Evolutionary conservation across 257 asterid species (phyloP).

Genomic region (Plectranthus barbatus): DNA sequence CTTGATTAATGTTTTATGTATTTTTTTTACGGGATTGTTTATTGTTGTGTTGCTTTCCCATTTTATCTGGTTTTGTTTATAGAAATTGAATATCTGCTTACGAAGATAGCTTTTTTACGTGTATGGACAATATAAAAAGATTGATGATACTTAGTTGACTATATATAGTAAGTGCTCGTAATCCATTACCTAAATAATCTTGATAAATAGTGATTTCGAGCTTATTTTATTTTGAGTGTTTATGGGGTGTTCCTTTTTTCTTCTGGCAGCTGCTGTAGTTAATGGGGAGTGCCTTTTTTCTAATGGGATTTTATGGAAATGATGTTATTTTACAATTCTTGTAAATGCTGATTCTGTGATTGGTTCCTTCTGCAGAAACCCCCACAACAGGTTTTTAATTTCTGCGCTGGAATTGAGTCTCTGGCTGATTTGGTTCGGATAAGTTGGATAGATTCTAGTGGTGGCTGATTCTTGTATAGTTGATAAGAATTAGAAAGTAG

Average conservation of each 20-base stretch:
- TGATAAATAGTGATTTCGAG: not conserved
- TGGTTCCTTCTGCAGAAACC: constrained; percentile 34
- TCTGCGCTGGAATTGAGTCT: constrained; percentile 26
- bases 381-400: constrained; percentile 19
- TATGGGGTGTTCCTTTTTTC: constrained; percentile 6
- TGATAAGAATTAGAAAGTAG: constrained; percentile 14
- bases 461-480: constrained; percentile 14
- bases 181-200: constrained; percentile 8
- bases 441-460: constrained; percentile 17
- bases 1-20: not conserved
- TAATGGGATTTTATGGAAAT: not conserved
- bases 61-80: constrained; percentile 7
- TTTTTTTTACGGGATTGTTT: not conserved
- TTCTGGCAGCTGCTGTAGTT: constrained; percentile 17
- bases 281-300: constrained; percentile 2
- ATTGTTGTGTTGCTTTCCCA: constrained; percentile 20
- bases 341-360: constrained; percentile 8
- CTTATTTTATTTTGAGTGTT: constrained; percentile 20
- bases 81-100: constrained; percentile 24
- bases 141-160: constrained; percentile 36
- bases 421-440: constrained; percentile 12
- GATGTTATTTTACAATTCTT: not conserved
- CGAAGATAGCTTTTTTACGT: constrained; percentile 38
- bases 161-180: constrained; percentile 21
- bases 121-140: constrained; percentile 30